phyloP scores from a whole-genome alignment of 73 alveolate species.

The Symbiodinium natans region DNA sequence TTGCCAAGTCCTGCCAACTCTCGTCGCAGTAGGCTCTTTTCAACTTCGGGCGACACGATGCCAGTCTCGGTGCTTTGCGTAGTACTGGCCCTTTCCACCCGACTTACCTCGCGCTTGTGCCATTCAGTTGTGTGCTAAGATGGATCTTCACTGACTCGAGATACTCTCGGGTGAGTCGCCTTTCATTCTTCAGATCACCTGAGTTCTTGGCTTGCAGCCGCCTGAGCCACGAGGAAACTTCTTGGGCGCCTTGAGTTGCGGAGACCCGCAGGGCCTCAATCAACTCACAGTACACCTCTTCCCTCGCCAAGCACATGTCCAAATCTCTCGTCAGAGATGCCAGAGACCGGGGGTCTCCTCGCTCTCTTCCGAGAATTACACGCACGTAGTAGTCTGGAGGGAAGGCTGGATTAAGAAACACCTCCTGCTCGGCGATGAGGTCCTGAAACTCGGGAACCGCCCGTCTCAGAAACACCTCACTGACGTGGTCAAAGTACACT shows the following conservation, averaged over 20 bases:
- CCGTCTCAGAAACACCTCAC: slow-evolving; percentile 7
- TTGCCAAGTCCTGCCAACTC: too few species aligned
- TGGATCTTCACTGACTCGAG: slow-evolving; percentile 3
- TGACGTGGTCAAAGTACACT: slow-evolving; percentile 18
- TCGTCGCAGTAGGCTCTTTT: too few species aligned
- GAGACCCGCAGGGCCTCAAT: slow-evolving; percentile 1
- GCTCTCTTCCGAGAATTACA: neutral
- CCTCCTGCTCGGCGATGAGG: neutral
- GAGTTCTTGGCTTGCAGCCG: neutral
- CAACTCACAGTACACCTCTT: slow-evolving; percentile 17
- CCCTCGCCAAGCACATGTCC: neutral
- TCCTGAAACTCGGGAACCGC: neutral
- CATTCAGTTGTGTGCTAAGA: neutral
- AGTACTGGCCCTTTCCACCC: too few species aligned
- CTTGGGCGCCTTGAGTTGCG: neutral
- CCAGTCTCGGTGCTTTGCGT: too few species aligned
- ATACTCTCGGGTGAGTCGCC: slow-evolving; percentile 1
- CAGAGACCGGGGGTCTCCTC: neutral
- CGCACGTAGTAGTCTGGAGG: slow-evolving; percentile 22
- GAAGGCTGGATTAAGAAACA: neutral
- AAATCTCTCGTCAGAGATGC: neutral
- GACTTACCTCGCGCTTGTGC: neutral
- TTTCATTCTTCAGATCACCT: neutral
- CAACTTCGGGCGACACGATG: too few species aligned
- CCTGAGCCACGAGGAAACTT: neutral